Conservation (phyloP, 495 filamentous ascomycete genomes). For the Friedmanniomyces endolithicus region DNA sequence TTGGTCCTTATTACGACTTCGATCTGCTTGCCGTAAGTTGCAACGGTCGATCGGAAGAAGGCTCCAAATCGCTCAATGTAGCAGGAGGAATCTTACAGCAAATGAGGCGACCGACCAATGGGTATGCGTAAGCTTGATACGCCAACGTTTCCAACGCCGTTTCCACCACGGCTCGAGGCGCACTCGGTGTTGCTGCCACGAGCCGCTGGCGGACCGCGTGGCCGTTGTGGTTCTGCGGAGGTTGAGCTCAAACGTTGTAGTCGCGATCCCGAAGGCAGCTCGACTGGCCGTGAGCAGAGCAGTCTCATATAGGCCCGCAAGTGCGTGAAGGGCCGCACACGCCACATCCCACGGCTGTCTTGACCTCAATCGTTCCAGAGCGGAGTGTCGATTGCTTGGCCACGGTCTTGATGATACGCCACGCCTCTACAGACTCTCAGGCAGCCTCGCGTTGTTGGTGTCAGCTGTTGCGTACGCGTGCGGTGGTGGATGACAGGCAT, state of each 20-base stretch:
- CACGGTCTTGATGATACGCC: too few relatives aligned
- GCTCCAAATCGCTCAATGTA: background rate
- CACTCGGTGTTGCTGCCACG: background rate
- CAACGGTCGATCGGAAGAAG: too few relatives aligned
- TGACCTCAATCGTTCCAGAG: background rate
- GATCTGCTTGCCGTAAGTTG: too few relatives aligned
- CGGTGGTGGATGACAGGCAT: background rate
- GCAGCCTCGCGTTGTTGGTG: background rate
- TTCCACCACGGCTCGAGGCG: background rate
- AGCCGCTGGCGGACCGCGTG: slow-evolving; percentile 1
- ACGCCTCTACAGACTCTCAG: background rate
- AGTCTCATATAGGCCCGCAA: slow-evolving; percentile 1
- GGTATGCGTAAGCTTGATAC: background rate
- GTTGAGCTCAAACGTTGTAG: background rate
- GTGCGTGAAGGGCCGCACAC: background rate
- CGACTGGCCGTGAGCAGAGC: background rate
- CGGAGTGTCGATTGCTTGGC: background rate
- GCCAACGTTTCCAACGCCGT: background rate
- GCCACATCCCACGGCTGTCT: background rate
- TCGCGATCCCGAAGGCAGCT: background rate
- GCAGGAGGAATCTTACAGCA: background rate
- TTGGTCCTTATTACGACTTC: too few relatives aligned
- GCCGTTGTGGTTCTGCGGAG: background rate
- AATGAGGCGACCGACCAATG: background rate
- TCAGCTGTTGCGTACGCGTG: background rate